These are phyloP conservation scores for Taxillus chinensis DNA, from an alignment of 164 flowering plant genomes.

Conservation along the genomic window DNA sequence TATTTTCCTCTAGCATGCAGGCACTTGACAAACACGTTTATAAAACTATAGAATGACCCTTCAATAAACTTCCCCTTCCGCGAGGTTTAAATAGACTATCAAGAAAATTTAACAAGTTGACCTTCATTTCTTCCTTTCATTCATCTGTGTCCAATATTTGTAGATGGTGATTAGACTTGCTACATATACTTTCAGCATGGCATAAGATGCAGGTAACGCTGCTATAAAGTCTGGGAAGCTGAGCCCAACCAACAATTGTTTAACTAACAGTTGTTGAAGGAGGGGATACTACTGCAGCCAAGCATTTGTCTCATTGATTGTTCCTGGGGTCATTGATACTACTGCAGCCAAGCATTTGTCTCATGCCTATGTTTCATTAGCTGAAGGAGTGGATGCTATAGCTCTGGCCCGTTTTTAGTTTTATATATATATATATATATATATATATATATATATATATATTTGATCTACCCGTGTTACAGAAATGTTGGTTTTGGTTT, in stretches of 20 bases:
- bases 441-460: too few species aligned
- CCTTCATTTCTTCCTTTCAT: too few species aligned
- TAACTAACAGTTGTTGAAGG: conserved; percentile 71
- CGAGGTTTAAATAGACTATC: neutral
- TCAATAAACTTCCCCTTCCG: neutral
- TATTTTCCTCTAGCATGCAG: neutral
- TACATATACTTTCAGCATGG: conserved; percentile 65
- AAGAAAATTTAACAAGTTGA: too few species aligned
- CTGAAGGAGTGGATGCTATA: conserved; percentile 73
- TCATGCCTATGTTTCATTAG: conserved; percentile 83
- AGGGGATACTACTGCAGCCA: conserved; percentile 87
- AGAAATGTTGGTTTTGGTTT: too few species aligned
- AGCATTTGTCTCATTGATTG: conserved; percentile 86
- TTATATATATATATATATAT: too few species aligned
- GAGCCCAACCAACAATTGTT: conserved; percentile 50
- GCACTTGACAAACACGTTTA: neutral
- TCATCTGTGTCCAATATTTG: too few species aligned
- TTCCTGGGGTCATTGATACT: conserved; percentile 95
- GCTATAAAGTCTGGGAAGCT: conserved; percentile 84
- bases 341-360: conserved; percentile 88
- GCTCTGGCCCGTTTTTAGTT: conserved; percentile 78
- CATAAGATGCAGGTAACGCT: conserved; percentile 91
- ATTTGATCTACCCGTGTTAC: too few species aligned
- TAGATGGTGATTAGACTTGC: conserved; percentile 9
- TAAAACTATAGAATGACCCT: neutral